Evolutionary conservation across 441 rosid genomes (phyloP).

Genomic region (Syzygium syzygioides): DNA sequence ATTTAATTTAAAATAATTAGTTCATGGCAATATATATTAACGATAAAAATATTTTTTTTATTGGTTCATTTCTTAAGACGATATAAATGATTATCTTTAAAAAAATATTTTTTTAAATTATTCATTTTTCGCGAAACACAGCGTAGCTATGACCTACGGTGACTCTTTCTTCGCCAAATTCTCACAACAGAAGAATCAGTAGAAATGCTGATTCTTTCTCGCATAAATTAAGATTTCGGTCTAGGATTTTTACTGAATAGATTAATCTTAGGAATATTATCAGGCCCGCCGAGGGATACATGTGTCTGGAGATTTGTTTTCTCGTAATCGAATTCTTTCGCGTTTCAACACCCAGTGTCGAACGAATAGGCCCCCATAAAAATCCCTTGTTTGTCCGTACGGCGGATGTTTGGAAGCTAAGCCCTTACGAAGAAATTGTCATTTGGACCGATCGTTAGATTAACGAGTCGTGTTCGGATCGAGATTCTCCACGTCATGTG

Average conservation of each 20-base stretch:
- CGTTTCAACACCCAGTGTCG: not conserved
- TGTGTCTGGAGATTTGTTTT: not conserved
- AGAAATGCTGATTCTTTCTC: not conserved
- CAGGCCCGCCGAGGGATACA: not conserved
- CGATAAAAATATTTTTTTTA: not conserved
- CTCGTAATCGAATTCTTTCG: not conserved
- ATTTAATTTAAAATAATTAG: too few species aligned
- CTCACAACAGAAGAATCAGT: not conserved
- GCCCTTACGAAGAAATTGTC: not conserved
- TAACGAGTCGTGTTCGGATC: not conserved
- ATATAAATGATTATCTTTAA: too few species aligned
- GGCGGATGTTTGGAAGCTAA: not conserved
- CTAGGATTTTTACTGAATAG: not conserved
- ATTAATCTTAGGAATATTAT: not conserved
- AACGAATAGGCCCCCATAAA: not conserved
- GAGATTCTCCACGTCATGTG: not conserved
- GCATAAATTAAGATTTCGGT: not conserved
- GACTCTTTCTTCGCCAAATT: not conserved
- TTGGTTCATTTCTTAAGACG: not conserved
- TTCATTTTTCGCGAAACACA: not conserved
- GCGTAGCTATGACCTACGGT: fast-evolving
- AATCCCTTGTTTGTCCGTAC: not conserved
- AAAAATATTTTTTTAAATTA: not conserved
- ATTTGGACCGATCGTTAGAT: not conserved
- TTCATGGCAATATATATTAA: too few species aligned